phyloP scores from a whole-genome alignment of 768 basidiomycete species.

The Fomitopsis serialis region DNA sequence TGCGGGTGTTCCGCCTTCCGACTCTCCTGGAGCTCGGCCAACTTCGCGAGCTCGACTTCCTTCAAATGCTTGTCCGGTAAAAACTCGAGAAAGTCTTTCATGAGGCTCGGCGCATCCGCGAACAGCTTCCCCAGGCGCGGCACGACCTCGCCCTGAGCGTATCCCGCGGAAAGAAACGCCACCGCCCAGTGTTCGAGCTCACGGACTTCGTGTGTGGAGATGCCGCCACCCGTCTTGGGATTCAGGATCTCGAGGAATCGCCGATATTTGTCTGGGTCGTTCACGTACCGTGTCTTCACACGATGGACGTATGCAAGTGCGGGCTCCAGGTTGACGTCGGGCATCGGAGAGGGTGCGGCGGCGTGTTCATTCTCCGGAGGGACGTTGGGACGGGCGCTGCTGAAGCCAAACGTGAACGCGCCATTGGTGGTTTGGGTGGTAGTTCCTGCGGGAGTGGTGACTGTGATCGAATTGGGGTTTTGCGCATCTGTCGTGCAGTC shows the following conservation, averaged over 20 bases:
- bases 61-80: constrained; percentile 43
- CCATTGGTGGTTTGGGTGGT: constrained; percentile 27
- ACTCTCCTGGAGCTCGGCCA: constrained; percentile 18
- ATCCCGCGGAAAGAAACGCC: constrained; percentile 7
- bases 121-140: constrained; percentile 64
- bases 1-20: constrained; percentile 12
- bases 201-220: constrained; percentile 37
- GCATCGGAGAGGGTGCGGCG: constrained; percentile 2
- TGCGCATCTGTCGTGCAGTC: constrained; percentile 66
- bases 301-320: constrained; percentile 96
- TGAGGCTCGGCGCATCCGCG: constrained; percentile 70
- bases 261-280: constrained; percentile 78
- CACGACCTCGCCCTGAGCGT: constrained; percentile 56
- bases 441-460: constrained; percentile 70
- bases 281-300: constrained; percentile 83
- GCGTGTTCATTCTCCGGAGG: not conserved
- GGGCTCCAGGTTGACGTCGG: constrained; percentile 44
- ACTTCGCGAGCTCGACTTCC: constrained; percentile 16
- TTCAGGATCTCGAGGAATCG: constrained; percentile 70
- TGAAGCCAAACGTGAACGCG: constrained; percentile 8
- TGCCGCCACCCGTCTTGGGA: not conserved
- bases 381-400: constrained; percentile 5
- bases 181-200: constrained; percentile 14
- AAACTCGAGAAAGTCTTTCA: constrained; percentile 70
- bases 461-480: constrained; percentile 65